phyloP scores from a whole-genome alignment of 2,329 filamentous ascomycete species.

The Fusarium subtropicale region DNA sequence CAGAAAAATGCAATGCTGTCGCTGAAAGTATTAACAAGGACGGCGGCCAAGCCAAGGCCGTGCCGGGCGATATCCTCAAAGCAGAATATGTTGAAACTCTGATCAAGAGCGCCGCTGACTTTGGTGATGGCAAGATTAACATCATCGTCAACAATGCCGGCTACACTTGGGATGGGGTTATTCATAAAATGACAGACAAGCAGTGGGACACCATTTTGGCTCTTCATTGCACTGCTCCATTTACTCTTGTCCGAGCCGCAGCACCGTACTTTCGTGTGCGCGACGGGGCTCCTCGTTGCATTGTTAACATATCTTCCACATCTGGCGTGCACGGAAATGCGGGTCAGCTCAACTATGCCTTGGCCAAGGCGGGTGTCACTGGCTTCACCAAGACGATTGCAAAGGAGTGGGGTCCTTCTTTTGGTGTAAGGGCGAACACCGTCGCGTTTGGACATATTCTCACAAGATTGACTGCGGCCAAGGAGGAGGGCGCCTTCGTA shows the following conservation, averaged over 20 bases:
- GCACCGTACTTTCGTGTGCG: constrained; percentile 89
- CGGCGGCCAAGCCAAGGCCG: constrained; percentile 76
- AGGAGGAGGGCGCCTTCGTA: constrained; percentile 85
- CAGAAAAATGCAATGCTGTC: constrained; percentile 76
- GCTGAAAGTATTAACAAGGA: constrained; percentile 75
- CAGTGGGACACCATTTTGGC: constrained; percentile 91
- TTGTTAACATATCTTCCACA: constrained; percentile 87
- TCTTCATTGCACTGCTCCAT: constrained; percentile 86
- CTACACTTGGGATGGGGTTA: constrained; percentile 92
- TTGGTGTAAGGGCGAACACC: constrained; percentile 85
- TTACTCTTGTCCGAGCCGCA: constrained; percentile 82
- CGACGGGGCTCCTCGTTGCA: constrained; percentile 80
- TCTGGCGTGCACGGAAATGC: constrained; percentile 88
- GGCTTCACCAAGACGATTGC: constrained; percentile 91
- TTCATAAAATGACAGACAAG: constrained; percentile 92
- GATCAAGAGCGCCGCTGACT: constrained; percentile 80
- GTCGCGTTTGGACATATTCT: constrained; percentile 86
- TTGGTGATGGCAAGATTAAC: constrained; percentile 88
- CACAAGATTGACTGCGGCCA: constrained; percentile 83
- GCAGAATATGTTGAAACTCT: constrained; percentile 76
- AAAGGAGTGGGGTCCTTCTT: constrained; percentile 89
- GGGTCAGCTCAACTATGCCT: constrained; percentile 89
- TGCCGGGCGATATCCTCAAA: constrained; percentile 81
- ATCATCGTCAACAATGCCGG: constrained; percentile 93
- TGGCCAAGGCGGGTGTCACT: constrained; percentile 85